These are phyloP conservation scores for Metarhizium robertsii DNA, from an alignment of 2,329 filamentous ascomycete genomes.

Conservation along the genomic window DNA sequence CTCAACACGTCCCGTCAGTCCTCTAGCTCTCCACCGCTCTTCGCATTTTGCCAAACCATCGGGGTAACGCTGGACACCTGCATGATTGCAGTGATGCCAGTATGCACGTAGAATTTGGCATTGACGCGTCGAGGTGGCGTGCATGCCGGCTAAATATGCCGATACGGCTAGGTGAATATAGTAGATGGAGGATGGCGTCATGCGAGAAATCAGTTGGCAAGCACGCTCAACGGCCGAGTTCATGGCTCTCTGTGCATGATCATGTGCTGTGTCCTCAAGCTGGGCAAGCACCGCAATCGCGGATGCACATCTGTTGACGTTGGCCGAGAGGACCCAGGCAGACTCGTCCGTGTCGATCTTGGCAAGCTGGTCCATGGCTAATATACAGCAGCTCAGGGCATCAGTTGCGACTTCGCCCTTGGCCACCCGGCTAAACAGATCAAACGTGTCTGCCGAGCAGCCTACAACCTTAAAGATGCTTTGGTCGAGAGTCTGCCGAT, in stretches of 20 bases:
- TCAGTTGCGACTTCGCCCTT: constrained; percentile 11
- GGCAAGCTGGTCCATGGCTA: constrained; percentile 18
- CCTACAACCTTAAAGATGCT: constrained; percentile 28
- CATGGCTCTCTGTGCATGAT: constrained; percentile 10
- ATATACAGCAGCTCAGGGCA: constrained; percentile 11
- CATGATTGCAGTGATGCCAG: constrained; percentile 27
- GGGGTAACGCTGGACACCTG: constrained; percentile 26
- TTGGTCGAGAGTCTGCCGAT: constrained; percentile 23
- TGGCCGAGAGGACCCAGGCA: constrained; percentile 15
- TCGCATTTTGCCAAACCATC: constrained; percentile 21
- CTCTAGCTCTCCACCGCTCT: constrained; percentile 20
- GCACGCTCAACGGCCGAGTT: constrained; percentile 22
- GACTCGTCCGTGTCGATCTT: constrained; percentile 9
- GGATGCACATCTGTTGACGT: constrained; percentile 25
- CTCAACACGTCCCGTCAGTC: background rate
- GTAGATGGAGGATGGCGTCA: constrained; percentile 23
- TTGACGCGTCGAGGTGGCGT: constrained; percentile 21
- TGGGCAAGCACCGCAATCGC: constrained; percentile 21
- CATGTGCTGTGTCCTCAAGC: background rate
- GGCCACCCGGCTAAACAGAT: constrained; percentile 24
- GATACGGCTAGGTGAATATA: constrained; percentile 29
- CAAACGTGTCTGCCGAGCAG: constrained; percentile 26
- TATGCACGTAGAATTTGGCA: constrained; percentile 26
- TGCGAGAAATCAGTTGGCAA: constrained; percentile 23
- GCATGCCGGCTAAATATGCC: constrained; percentile 27